Evolutionary conservation across 495 filamentous ascomycete species (phyloP), one percentile per base, ranked within the genome.

Genomic region (Trichodelitschia bisporula): DNA sequence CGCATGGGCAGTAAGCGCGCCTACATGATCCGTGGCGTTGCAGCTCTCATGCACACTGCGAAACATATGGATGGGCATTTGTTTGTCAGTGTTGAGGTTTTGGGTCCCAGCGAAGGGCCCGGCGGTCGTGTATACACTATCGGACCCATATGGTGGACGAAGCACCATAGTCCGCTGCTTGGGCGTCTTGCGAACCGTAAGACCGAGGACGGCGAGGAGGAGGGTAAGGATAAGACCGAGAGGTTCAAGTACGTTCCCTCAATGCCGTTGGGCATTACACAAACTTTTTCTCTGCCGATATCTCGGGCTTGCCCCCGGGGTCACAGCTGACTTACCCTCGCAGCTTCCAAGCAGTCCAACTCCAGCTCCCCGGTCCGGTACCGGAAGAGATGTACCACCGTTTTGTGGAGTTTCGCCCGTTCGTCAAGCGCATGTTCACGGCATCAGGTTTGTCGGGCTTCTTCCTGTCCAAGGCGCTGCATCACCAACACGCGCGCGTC

Each of bases 331-430:
- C 29, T 8, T 13, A 15, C 3, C 23, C 25, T 38, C 11, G 29
- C 39, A 82, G 74, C 47, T 95, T 95, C 53, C 79, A 90, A 61
- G 79, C 84, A 21, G 86, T 83, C 46, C 72, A 92, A 38, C 68
- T 95, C 27, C 84, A 93, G 37, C 62, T 95, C 18, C 55, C 59
- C 15, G 84, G 84, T 0, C 84, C 84, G 0, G 72, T 83, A 0
- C 82, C 84, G 0, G 45, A 59, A 2, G 53, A 64, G 28, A 57
- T 95, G 16, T 89, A 89, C 44, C 80, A 92, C 44, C 70, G 77
- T 36, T 95, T 71, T 50, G 80, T 93, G 27, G 83, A 86, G 44
- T 92, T 93, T 48, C 72, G 65, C 26, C 83, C 84, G 13, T 77
- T 90, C 41, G 73, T 95, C 21, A 77, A 77, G 13, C 64, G 68